A percentile compares a stretch with the other conserved stretches of the same genome.
phyloP scores from a whole-genome alignment of 2,329 filamentous ascomycete species.

The Aureobasidium sp. region DNA sequence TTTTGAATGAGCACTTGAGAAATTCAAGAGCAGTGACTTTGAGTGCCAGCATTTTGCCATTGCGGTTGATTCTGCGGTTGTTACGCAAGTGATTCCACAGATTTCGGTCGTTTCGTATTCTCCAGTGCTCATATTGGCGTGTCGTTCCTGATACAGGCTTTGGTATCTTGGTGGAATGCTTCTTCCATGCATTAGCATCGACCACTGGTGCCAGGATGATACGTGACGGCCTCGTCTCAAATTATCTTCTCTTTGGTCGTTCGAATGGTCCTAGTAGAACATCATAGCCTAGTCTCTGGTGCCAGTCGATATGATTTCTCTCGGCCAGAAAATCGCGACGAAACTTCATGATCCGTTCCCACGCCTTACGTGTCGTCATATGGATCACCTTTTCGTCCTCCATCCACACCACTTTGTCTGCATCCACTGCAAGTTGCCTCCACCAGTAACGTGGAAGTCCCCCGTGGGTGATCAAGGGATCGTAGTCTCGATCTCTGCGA shows the following conservation, averaged over 20 bases:
- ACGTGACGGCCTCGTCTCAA: background rate
- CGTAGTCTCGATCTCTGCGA: too few species aligned
- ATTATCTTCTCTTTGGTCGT: background rate
- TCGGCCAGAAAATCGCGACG: background rate
- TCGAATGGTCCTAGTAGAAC: background rate
- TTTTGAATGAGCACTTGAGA: background rate
- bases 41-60: background rate
- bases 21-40: background rate
- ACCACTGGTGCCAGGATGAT: background rate
- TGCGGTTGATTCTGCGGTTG: background rate
- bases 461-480: background rate
- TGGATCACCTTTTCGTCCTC: background rate
- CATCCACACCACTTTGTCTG: background rate
- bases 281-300: background rate
- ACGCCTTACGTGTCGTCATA: background rate
- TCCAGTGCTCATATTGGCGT: background rate
- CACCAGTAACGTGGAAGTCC: background rate
- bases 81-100: background rate
- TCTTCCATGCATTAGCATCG: background rate
- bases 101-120: background rate
- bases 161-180: background rate
- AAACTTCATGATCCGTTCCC: background rate
- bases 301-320: background rate
- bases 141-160: background rate
- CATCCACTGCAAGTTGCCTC: background rate